Base-by-base conservation (phyloP, 371 early-diverging fungal species). In the Mucor saturninus region DNA sequence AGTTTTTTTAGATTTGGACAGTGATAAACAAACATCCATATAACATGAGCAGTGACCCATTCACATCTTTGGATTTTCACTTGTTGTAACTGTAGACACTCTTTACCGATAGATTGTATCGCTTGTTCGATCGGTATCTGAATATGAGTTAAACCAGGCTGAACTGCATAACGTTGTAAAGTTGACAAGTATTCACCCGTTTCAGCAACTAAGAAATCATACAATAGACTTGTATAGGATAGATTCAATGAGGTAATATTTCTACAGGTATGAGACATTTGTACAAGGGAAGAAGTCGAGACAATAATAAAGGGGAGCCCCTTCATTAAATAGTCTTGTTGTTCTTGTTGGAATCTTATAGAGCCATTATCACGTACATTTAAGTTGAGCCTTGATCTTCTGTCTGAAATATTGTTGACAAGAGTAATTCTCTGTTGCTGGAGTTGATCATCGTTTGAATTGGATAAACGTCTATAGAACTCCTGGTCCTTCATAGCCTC, bases 151-250 rank as follows among this genome's bases (percentile, higher is more conserved):
- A 86, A 65, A 10, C 84, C 84, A 11, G 80, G 76, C 50, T 81
- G 86, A 13, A 79, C 56, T 5, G 82, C 74, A 56, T 80, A 82
- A 56, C 76, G 64, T 50, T 83, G 89, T 21, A 86, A 52, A 7
- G 83, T 77, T 5, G 85, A 86, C 11, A 82, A 26, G 53, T 87
- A 89, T 60, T 87, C 87, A 3, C 84, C 84, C 4, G 86, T 89
- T 59, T 89, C 87, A 30, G 59, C 69, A 43, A 85, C 73, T 15
- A 75, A 43, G 31, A 76, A 80, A 65, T 89, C 89, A 26, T 66
- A 46, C 14, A 76, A 55, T 26, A 89, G 49, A 3, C 76, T 67
- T 0, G 83, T 81, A 45, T 81, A 75, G 4, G 84, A 83, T n/a
- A 89, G 65, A 54, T 85, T 75, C 2, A 89, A 67, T 15, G 53